These are phyloP conservation scores for Boletales sp. DNA, from an alignment of 768 basidiomycete genomes.

Conservation along the genomic window DNA sequence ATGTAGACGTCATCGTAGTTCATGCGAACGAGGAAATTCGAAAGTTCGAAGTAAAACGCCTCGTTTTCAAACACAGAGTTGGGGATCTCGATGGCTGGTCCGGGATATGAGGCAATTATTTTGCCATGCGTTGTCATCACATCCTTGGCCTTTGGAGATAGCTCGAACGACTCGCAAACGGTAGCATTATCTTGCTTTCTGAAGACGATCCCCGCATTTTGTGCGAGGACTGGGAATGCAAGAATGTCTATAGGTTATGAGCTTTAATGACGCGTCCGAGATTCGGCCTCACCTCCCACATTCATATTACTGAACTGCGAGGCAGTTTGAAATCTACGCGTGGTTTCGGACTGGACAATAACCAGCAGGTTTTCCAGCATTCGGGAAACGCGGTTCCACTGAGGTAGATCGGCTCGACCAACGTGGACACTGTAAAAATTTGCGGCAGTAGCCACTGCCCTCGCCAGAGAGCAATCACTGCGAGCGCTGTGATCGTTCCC, in stretches of 20 bases:
- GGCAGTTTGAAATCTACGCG: background rate
- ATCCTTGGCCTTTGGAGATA: constrained; percentile 30
- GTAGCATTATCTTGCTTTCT: constrained; percentile 17
- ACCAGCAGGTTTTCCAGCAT: constrained; percentile 21
- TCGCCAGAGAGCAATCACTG: constrained; percentile 27
- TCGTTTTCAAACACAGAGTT: constrained; percentile 23
- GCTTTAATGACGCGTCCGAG: background rate
- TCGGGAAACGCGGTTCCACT: constrained; percentile 8
- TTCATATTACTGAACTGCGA: constrained; percentile 16
- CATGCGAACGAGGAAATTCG: constrained; percentile 35
- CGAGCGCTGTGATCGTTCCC: constrained; percentile 23
- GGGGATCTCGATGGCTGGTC: constrained; percentile 38
- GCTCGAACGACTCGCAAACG: constrained; percentile 34
- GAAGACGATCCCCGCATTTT: constrained; percentile 48
- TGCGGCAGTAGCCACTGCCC: constrained; percentile 17
- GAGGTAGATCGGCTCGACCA: background rate
- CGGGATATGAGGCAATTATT: constrained; percentile 42
- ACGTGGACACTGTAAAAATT: background rate
- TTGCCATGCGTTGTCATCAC: constrained; percentile 40
- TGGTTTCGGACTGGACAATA: constrained; percentile 7
- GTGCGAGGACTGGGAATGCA: constrained; percentile 37
- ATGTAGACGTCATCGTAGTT: constrained; percentile 23
- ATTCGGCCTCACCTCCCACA: constrained; percentile 16
- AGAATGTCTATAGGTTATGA: constrained; percentile 30
- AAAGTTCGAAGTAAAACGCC: constrained; percentile 33